phyloP scores from a whole-genome alignment of 2,329 filamentous ascomycete genomes.

The Fusarium oxysporum region DNA sequence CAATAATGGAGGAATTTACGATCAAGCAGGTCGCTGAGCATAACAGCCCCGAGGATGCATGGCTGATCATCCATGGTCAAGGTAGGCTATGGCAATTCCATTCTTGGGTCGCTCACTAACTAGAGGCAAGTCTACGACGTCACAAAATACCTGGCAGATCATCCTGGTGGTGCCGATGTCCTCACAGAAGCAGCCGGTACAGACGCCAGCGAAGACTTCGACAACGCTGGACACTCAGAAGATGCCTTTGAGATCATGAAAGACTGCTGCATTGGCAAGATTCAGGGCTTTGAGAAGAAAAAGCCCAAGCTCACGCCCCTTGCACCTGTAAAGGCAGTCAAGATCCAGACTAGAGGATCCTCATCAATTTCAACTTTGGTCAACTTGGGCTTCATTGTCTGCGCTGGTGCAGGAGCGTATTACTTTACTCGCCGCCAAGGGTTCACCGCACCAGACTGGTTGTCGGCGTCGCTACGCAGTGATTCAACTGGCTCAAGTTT shows the following conservation, averaged over 20 bases:
- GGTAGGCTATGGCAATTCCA: neutral
- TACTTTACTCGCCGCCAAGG: neutral
- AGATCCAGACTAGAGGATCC: accelerated
- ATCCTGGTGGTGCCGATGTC: conserved; percentile 81
- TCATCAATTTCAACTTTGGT: neutral
- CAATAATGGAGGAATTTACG: neutral
- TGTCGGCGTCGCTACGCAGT: neutral
- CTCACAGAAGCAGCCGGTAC: conserved; percentile 81
- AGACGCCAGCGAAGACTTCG: conserved; percentile 82
- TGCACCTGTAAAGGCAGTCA: accelerated
- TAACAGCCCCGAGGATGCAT: neutral
- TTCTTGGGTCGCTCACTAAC: accelerated
- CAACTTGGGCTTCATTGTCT: neutral
- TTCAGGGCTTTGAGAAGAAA: conserved; percentile 46
- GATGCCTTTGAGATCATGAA: conserved; percentile 59
- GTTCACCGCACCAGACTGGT: neutral
- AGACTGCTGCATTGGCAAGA: conserved; percentile 51
- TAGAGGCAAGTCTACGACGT: conserved; percentile 64
- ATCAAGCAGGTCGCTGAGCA: conserved; percentile 12
- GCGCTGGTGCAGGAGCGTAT: neutral
- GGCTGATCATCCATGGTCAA: conserved; percentile 4
- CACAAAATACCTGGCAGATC: conserved; percentile 67
- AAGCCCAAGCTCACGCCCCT: conserved; percentile 31
- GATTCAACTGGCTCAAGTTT: conserved; percentile 11
- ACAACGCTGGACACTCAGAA: conserved; percentile 86